phyloP scores from a whole-genome alignment of 1,139 yeast genomes.

The Pichia sp. region DNA sequence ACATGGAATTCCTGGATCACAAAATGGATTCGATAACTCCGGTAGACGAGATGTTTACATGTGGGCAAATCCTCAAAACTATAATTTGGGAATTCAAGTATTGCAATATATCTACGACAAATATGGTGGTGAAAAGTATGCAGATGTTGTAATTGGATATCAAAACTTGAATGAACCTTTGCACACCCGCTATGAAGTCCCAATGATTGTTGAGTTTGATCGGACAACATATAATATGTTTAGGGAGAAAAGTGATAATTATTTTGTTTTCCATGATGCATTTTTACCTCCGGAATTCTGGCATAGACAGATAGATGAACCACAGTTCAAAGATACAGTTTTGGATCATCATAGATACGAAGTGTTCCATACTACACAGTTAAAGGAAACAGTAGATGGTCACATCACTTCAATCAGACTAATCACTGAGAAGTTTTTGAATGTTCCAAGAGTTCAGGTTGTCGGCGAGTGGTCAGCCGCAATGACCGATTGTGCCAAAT shows the following conservation, averaged over 20 bases:
- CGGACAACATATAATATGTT: constrained; percentile 44
- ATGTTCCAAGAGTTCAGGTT: constrained; percentile 60
- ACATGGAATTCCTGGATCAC: constrained; percentile 66
- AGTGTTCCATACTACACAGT: constrained; percentile 66
- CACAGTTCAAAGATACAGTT: constrained; percentile 56
- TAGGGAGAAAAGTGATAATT: constrained; percentile 36
- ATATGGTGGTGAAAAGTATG: constrained; percentile 62
- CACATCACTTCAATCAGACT: constrained; percentile 45
- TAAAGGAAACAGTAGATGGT: constrained; percentile 51
- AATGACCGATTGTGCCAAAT: constrained; percentile 72
- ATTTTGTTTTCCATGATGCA: constrained; percentile 68
- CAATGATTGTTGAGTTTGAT: constrained; percentile 54
- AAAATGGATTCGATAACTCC: constrained; percentile 68
- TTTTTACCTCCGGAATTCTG: constrained; percentile 62
- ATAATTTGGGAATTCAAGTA: constrained; percentile 41
- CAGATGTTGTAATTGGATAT: constrained; percentile 76
- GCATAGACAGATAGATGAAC: constrained; percentile 38
- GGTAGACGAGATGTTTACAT: constrained; percentile 50
- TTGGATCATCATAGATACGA: constrained; percentile 92
- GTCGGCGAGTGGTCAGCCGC: constrained; percentile 58
- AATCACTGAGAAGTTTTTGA: constrained; percentile 36
- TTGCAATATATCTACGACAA: constrained; percentile 47
- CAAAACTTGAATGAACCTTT: constrained; percentile 88
- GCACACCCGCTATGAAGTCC: constrained; percentile 62
- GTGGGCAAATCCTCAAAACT: constrained; percentile 36